phyloP scores from a whole-genome alignment of 805 yeast genomes.

The Helenozyma baotianmanensis region DNA sequence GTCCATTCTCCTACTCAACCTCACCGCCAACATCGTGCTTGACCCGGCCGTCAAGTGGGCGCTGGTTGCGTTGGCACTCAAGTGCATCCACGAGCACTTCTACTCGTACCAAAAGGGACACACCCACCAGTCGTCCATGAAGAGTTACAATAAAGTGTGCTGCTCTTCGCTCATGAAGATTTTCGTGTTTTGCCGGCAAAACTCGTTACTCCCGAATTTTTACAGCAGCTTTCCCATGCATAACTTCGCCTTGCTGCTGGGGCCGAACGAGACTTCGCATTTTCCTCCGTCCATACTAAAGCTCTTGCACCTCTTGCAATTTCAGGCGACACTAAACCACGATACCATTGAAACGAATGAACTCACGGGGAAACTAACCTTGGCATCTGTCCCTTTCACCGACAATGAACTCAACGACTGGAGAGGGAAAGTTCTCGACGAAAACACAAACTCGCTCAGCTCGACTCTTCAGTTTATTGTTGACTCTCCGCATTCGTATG shows the following conservation, averaged over 20 bases:
- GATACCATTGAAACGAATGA: not conserved
- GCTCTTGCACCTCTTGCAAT: conserved; percentile 21
- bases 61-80: conserved; percentile 21
- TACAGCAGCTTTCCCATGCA: conserved; percentile 15
- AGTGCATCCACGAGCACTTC: conserved; percentile 23
- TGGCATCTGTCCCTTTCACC: conserved; percentile 7
- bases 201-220: conserved; percentile 17
- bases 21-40: conserved; percentile 25
- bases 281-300: conserved; percentile 17
- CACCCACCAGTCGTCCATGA: not conserved
- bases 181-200: conserved; percentile 21
- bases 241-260: not conserved
- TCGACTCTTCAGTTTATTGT: conserved; percentile 7
- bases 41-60: conserved; percentile 23
- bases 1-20: conserved; percentile 27
- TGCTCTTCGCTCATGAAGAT: conserved; percentile 21
- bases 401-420: conserved; percentile 12
- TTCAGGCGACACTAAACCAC: conserved; percentile 7
- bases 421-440: conserved; percentile 1
- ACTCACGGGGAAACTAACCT: no score
- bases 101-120: not conserved
- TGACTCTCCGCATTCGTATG: conserved; percentile 3
- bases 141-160: conserved; percentile 14
- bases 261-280: not conserved
- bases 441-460: not conserved